Evolutionary conservation across 129 eudicot genomes (phyloP), one percentile per base, ranked within the genome.

Genomic region (Flaveria robusta): DNA sequence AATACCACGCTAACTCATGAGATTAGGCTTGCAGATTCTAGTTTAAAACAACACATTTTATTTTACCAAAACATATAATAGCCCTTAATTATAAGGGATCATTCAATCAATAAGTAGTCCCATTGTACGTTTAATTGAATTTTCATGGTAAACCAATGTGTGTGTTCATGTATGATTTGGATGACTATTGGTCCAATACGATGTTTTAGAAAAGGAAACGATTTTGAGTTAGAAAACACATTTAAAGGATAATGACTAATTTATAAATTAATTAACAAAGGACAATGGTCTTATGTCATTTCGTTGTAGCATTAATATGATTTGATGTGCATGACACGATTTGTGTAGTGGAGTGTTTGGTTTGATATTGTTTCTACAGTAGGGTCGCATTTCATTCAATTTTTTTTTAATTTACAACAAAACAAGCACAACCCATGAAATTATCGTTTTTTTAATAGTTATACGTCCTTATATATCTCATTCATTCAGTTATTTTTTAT

Each of bases 281-380:
- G 68, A 62, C 43, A 26, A 15, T 27, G 68, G 68, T 62, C 43
- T 14, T 62, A 12, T 62, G 43, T 62, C 68, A 62, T 62, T 62
- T 62, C 14, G 18, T 27, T 62, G 41, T 62, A 13, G 43, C 68
- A 26, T 62, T 62, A 15, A 29, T 62, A 56, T 56, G 64, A 56
- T 56, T 56, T 56, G 64, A 11, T 24, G 16, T 23, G 34, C n/a
- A 26, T 26, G 41, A 60, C 67, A 60, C 16, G 19, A 26, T 60
- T 26, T 59, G 39, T 26, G 37, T 60, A 24, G 37, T 60, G 16
- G 41, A 60, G n/a, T 60, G 67, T 60, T 26, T 26, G 39, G 67
- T 26, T 24, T 56, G 29, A 10, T 22, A 43, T 15, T 49, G 16
- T 24, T 26, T 60, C 2, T 24, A 26, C 5, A 3, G 67, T 60